Percentiles rank a stretch among this genome's conserved stretches.
Conservation (phyloP, 352 stramenopile genomes). For the Phytopythium chamaehyphon region DNA sequence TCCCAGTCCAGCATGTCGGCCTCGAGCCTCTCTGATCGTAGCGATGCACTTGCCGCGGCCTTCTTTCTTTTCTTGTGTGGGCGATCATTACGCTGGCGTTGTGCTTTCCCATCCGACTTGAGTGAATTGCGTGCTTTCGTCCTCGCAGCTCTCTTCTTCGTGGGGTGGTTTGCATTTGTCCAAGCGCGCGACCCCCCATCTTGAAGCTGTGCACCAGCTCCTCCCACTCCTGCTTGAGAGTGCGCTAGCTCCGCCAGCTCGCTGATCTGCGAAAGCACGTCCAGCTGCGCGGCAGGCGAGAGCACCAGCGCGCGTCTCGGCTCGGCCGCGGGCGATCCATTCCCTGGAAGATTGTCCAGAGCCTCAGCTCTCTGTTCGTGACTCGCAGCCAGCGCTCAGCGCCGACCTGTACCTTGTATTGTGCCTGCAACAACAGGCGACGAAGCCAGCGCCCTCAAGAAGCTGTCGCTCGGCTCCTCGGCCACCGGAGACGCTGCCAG, state of each 20-base stretch:
- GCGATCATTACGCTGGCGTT: background rate
- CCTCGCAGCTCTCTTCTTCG: conserved; percentile 1
- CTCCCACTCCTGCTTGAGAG: conserved; percentile 1
- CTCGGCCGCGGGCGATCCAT: no score
- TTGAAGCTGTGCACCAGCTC: background rate
- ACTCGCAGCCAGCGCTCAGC: no score
- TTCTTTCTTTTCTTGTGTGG: conserved; percentile 17
- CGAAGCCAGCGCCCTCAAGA: no score
- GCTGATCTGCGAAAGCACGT: conserved; percentile 77
- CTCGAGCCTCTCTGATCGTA: conserved; percentile 23
- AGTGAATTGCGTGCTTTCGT: background rate
- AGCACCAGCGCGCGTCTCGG: conserved; percentile 20
- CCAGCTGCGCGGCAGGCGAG: conserved; percentile 62
- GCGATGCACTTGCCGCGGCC: conserved; percentile 1
- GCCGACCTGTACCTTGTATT: no score
- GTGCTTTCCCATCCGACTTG: background rate
- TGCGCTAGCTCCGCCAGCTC: conserved; percentile 44
- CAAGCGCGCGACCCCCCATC: conserved; percentile 14
- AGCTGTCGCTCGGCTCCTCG: background rate
- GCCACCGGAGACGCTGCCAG: no score
- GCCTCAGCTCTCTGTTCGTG: no score
- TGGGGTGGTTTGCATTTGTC: conserved; percentile 7
- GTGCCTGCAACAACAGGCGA: no score
- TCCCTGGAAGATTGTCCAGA: no score
- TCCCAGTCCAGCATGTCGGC: conserved; percentile 63